Evolutionary conservation across 2,329 filamentous ascomycete genomes (phyloP), one percentile per base, ranked within the genome.

Genomic region (Ophiostoma angusticollis): DNA sequence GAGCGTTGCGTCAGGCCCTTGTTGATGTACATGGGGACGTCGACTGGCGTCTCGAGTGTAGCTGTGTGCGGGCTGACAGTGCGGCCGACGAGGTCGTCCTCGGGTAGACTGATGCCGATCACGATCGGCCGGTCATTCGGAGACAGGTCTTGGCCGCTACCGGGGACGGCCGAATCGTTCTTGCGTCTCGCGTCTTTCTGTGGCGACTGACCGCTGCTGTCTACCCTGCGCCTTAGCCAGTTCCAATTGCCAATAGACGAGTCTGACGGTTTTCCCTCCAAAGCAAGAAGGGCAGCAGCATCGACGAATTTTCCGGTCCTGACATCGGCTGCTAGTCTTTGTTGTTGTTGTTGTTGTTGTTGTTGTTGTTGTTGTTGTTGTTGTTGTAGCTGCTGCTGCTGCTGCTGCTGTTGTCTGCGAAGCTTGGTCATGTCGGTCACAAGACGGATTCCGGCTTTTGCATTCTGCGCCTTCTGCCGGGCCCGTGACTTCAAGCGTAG

Each of bases 81-180:
- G 50, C 58, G 70, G 29, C 55, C 59, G 48, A 51, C 57, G 21
- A 62, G 46, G 24, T 62, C 59, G 32, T 70, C 67, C 12, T 73
- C 69, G 3, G 79, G 72, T 32, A 84, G 61, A 12, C 72, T 69
- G 36, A 85, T 74, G 11, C 80, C 80, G 47, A 84, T 85, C 30
- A 80, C 68, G 43, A 85, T 85, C 1, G 77, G 77, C n/a, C 74
- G 67, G 49, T 80, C 75, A 42, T 70, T 72, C 0, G 80, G 80
- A 12, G 80, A 83, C 4, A 83, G 63, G 44, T 75, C 73, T 9
- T 55, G 53, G 6, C 52, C 52, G 18, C 52, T 48, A 7, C 8
- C 24, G 51, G 43, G 31, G 11, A 50, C 48, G 2, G 49, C 52
- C 38, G 37, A 22, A 40, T 27, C 33, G 49, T 39, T 18, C 16